phyloP scores from a whole-genome alignment of 202 grass and related monocot species.

The Zizania palustris region DNA sequence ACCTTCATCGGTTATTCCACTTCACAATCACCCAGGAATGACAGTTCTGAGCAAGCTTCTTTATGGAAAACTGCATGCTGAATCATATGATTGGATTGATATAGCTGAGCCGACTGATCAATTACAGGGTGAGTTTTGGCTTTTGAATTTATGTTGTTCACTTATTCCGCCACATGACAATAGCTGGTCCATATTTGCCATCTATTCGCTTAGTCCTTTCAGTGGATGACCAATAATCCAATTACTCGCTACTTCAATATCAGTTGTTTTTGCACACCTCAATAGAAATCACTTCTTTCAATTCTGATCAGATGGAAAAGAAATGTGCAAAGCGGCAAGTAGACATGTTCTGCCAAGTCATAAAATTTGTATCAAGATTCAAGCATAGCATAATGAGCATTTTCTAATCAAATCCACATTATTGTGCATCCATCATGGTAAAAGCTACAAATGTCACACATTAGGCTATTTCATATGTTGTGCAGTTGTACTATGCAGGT shows the following conservation, averaged over 20 bases:
- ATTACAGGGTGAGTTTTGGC: conserved; percentile 58
- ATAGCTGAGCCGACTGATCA: conserved; percentile 52
- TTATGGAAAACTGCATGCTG: conserved; percentile 77
- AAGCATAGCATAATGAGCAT: too few species aligned
- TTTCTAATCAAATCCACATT: neutral
- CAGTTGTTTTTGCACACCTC: neutral
- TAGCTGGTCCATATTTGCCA: neutral
- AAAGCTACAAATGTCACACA: neutral
- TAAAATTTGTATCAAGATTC: neutral
- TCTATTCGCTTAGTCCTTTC: neutral
- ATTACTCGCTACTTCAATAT: neutral
- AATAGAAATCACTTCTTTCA: neutral
- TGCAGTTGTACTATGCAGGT: neutral
- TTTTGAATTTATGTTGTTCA: conserved; percentile 28
- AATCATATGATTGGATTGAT: conserved; percentile 95
- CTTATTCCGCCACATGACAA: neutral
- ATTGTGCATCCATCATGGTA: neutral
- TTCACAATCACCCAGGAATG: conserved; percentile 98
- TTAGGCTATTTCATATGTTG: neutral
- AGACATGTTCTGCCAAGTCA: conserved; percentile 7
- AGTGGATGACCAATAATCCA: neutral
- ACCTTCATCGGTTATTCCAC: conserved; percentile 90
- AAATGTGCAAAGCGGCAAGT: neutral
- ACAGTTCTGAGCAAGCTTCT: conserved; percentile 98
- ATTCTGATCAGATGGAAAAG: neutral